Percentiles rank a stretch among this genome's conserved stretches.
phyloP scores from a whole-genome alignment of 2,329 filamentous ascomycete genomes.

The Neonectria sp. region DNA sequence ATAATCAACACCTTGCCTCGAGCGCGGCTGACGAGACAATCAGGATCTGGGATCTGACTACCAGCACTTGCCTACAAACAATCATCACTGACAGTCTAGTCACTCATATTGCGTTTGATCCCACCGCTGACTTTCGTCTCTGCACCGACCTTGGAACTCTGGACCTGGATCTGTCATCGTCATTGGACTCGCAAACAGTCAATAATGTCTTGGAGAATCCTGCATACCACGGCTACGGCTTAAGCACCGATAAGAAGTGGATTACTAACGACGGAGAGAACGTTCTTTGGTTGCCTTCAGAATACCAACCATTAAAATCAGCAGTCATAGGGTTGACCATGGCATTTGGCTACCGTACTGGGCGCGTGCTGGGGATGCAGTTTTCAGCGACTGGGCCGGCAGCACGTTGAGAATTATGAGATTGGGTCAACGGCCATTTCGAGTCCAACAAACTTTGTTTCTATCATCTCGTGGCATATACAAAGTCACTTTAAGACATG shows the following conservation, averaged over 20 bases:
- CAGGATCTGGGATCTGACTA: constrained; percentile 25
- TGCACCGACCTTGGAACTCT: not conserved
- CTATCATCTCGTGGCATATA: not conserved
- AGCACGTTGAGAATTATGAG: not conserved
- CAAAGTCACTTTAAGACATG: too few species aligned
- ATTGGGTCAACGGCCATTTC: not conserved
- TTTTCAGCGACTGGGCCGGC: not conserved
- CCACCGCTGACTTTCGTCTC: not conserved
- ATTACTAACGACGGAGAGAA: not conserved
- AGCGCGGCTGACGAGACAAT: constrained; percentile 12
- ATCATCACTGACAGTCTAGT: not conserved
- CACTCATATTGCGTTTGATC: not conserved
- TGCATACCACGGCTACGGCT: not conserved
- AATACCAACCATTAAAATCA: not conserved
- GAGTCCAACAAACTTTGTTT: not conserved
- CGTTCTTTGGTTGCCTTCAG: not conserved
- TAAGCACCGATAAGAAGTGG: not conserved
- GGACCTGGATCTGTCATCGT: not conserved
- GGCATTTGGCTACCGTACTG: not conserved
- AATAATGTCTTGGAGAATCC: not conserved
- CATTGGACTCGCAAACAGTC: not conserved
- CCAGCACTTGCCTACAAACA: constrained; percentile 13
- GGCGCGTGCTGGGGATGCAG: not conserved
- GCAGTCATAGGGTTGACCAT: not conserved
- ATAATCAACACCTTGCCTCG: not conserved